Evolutionary conservation across 371 early-diverging fungal genomes (phyloP).

Genomic region (Syncephalastrum monosporum): DNA sequence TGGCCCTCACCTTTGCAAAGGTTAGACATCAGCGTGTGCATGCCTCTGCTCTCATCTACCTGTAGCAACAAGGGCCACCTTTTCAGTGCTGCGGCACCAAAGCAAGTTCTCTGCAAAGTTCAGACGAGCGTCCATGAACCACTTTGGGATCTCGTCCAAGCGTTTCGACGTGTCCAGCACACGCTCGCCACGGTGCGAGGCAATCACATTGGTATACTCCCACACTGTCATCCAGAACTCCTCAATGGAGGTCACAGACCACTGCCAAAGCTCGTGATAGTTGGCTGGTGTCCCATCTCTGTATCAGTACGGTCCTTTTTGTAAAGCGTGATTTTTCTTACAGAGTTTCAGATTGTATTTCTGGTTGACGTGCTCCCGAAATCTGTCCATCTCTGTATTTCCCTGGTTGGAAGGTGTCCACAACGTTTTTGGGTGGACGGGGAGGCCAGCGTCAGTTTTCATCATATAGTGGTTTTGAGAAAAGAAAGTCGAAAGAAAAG

Average conservation of each 20-base stretch:
- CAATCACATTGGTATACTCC: constrained; percentile 75
- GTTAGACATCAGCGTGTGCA: constrained; percentile 7
- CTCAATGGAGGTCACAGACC: constrained; percentile 74
- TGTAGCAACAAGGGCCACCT: constrained; percentile 74
- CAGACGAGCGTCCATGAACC: constrained; percentile 85
- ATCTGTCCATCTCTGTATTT: constrained; percentile 64
- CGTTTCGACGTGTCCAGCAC: constrained; percentile 64
- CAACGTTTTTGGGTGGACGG: constrained; percentile 41
- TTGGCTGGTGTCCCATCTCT: constrained; percentile 29
- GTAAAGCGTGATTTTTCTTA: constrained; percentile 19
- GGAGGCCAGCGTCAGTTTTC: constrained; percentile 3
- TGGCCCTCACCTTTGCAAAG: constrained; percentile 48
- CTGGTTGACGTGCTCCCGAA: constrained; percentile 62
- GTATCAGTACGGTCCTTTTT: not conserved
- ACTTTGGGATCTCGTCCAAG: constrained; percentile 87
- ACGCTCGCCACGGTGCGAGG: constrained; percentile 42
- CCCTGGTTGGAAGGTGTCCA: constrained; percentile 63
- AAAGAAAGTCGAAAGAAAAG: not conserved
- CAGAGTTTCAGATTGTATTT: constrained; percentile 57
- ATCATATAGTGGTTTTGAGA: not conserved
- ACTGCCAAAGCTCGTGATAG: constrained; percentile 76
- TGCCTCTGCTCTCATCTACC: constrained; percentile 33
- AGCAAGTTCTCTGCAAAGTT: constrained; percentile 94
- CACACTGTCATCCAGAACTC: constrained; percentile 90
- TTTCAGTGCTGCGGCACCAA: constrained; percentile 59